A percentile compares a stretch with the other conserved stretches of the same genome.
Evolutionary conservation across 2,329 filamentous ascomycete genomes (phyloP).

Genomic region (Aspergillus ibericus): DNA sequence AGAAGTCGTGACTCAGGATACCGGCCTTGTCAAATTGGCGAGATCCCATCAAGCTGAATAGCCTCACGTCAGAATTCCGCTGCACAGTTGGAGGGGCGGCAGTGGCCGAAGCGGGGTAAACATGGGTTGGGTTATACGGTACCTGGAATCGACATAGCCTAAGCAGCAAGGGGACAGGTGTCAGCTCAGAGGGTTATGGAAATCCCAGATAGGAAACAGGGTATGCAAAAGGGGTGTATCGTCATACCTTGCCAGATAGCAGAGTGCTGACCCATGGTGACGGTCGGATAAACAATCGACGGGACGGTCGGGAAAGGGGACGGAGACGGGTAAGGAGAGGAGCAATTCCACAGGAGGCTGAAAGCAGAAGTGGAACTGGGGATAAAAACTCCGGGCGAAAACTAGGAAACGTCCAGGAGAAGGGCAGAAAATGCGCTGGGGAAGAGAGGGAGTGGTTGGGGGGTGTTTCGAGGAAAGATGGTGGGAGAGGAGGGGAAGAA

Average conservation of each 20-base stretch:
- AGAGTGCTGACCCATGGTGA: conserved; percentile 38
- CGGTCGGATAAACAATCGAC: conserved; percentile 19
- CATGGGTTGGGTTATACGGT: conserved; percentile 28
- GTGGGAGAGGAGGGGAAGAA: conserved; percentile 1
- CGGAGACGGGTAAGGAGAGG: conserved; percentile 3
- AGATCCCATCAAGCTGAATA: conserved; percentile 70
- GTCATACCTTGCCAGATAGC: conserved; percentile 38
- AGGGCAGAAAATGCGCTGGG: neutral
- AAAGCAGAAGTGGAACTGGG: neutral
- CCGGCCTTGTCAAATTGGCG: conserved; percentile 80
- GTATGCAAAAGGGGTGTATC: neutral
- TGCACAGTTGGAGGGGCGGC: conserved; percentile 15
- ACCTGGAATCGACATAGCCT: conserved; percentile 66
- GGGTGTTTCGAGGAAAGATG: neutral
- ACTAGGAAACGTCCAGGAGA: neutral
- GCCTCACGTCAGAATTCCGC: conserved; percentile 11
- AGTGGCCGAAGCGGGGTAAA: conserved; percentile 13
- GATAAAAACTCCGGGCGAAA: neutral
- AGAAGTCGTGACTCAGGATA: conserved; percentile 78
- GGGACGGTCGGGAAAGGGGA: conserved; percentile 13
- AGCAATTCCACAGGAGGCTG: conserved; percentile 8
- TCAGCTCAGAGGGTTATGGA: neutral
- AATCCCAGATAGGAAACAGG: neutral
- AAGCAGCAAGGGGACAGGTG: conserved; percentile 12
- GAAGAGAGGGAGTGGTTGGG: neutral